Evolutionary conservation across 106 monocot species (phyloP), one percentile per base, ranked within the genome.

Genomic region (Dendrobium chrysotoxum): DNA sequence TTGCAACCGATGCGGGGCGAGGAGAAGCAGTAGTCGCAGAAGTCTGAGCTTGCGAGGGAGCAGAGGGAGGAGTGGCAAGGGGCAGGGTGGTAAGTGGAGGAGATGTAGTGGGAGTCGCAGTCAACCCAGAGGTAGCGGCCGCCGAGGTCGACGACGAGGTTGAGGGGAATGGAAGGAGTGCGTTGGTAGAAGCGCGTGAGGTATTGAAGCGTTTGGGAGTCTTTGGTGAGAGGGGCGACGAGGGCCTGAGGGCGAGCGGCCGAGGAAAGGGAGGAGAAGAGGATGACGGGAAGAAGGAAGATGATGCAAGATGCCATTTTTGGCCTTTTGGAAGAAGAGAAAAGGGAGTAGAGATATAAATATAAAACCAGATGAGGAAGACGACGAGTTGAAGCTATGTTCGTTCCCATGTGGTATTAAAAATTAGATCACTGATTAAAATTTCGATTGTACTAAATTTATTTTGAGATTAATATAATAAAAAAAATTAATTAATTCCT

Each of bases 171-270:
- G 79, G 79, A 76, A 6, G 91, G 91, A 35, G 86, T 91, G 30
- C 91, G 82, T 25, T 83, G 81, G 50, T 50, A 20, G 50, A 91
- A 31, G 64, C 53, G 38, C n/a, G 88, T 79, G 21, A 88, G 44
- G 86, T 91, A 91, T 67, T 91, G 91, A 67, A 75, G 82, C 26
- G 86, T 91, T 67, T 78, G 7, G 21, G 58, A 40, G 81, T 91
- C 91, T 65, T 91, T 91, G 18, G 40, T 28, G 50, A 91, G 57
- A 0, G 88, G 86, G 53, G 82, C 40, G 46, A 91, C 82, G 55
- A 88, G 82, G 72, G 82, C 83, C 8, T 70, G 30, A 38, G 82
- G 85, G 26, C 35, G 21, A n/a, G 77, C 25, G 8, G 78, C 46
- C n/a, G 78, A 47, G 10, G 76, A 54, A 71, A 41, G 57, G 75